Conservation (phyloP, 2,329 filamentous ascomycete genomes). For the Aspergillus sp. region DNA sequence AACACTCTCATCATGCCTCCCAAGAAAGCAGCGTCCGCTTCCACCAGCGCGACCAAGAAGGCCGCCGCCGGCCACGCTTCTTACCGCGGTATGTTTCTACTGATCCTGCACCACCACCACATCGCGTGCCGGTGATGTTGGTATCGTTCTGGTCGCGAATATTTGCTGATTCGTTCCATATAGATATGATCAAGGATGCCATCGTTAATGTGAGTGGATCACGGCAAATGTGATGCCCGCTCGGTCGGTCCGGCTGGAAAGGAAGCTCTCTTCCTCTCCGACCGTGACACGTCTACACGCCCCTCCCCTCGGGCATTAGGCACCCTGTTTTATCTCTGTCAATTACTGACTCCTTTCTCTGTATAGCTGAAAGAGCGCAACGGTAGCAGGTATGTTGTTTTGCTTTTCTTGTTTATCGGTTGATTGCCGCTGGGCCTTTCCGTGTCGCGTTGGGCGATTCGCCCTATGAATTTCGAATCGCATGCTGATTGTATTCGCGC, state of each 20-base stretch:
- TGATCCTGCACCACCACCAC: constrained; percentile 36
- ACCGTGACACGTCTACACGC: constrained; percentile 28
- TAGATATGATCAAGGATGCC: constrained; percentile 67
- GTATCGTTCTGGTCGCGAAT: constrained; percentile 43
- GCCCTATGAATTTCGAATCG: constrained; percentile 3
- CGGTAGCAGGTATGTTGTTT: constrained; percentile 56
- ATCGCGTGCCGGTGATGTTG: constrained; percentile 37
- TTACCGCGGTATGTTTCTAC: constrained; percentile 55
- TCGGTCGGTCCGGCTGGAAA: constrained; percentile 22
- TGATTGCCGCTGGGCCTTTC: constrained; percentile 9
- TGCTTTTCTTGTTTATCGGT: constrained; percentile 14
- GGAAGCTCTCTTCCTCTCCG: constrained; percentile 25
- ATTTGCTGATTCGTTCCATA: constrained; percentile 44
- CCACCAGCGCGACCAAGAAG: constrained; percentile 48
- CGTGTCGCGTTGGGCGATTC: constrained; percentile 15
- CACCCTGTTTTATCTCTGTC: constrained; percentile 14
- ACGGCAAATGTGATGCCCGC: constrained; percentile 24
- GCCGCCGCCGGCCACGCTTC: constrained; percentile 51
- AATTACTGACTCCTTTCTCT: constrained; percentile 42
- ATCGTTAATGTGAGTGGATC: constrained; percentile 60
- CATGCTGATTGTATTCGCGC: constrained; percentile 24
- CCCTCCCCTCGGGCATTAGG: constrained; percentile 13
- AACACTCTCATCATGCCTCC: constrained; percentile 50
- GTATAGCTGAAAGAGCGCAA: constrained; percentile 61
- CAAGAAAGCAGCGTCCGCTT: constrained; percentile 48